Percentiles rank a stretch among this genome's conserved stretches.
Evolutionary conservation across 805 yeast species (phyloP).

Genomic region (Candida broadrunensis): DNA sequence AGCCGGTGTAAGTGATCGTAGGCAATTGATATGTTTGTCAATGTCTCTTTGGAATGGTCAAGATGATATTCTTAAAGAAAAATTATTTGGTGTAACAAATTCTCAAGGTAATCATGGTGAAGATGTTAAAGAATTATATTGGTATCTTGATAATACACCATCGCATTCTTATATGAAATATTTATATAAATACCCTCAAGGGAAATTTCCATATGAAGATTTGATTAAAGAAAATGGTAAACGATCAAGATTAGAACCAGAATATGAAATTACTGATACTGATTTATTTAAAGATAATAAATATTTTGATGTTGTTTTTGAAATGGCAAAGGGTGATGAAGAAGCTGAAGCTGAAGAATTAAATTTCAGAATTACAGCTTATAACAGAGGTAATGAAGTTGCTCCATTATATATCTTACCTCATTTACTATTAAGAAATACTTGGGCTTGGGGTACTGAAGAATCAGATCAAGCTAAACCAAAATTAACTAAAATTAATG

Average conservation of each 20-base stretch:
- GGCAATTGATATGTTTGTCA: slow-evolving; percentile 71
- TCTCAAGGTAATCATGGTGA: slow-evolving; percentile 96
- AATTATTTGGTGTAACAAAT: slow-evolving; percentile 84
- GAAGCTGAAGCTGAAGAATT: slow-evolving; percentile 75
- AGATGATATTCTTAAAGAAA: slow-evolving; percentile 81
- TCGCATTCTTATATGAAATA: slow-evolving; percentile 91
- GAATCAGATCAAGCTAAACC: slow-evolving; percentile 49
- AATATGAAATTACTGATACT: slow-evolving; percentile 82
- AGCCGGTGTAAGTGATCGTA: slow-evolving; percentile 85
- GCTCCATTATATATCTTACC: slow-evolving; percentile 91
- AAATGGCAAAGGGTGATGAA: slow-evolving; percentile 81
- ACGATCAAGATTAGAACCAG: slow-evolving; percentile 65
- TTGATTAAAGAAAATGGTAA: slow-evolving; percentile 64
- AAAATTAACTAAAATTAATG: slow-evolving; percentile 33
- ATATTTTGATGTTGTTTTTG: slow-evolving; percentile 85
- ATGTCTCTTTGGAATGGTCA: slow-evolving; percentile 90
- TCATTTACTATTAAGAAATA: slow-evolving; percentile 79
- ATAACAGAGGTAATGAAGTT: slow-evolving; percentile 74
- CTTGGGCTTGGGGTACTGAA: slow-evolving; percentile 87
- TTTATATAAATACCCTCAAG: slow-evolving; percentile 89
- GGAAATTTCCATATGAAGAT: slow-evolving; percentile 76
- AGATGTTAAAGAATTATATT: slow-evolving; percentile 85
- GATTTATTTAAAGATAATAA: slow-evolving; percentile 67
- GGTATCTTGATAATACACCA: slow-evolving; percentile 87
- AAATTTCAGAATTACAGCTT: slow-evolving; percentile 81